Percentiles rank a stretch among this genome's conserved stretches.
These are phyloP conservation scores for Tetrahymena elliotti DNA, from an alignment of 73 alveolate species.

Conservation along the genomic window DNA sequence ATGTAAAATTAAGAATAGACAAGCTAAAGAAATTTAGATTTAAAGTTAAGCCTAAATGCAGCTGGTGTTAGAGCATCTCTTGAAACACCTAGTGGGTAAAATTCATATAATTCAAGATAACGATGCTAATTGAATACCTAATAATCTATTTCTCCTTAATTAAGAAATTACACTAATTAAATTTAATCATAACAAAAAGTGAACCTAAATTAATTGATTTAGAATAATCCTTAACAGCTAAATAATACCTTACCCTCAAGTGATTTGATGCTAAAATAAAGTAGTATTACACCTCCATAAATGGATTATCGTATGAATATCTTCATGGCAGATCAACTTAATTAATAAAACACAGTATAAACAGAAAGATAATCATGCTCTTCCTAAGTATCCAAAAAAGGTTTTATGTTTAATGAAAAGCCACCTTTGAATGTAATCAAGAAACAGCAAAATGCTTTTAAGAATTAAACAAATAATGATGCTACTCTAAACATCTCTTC, in stretches of 20 bases:
- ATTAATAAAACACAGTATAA: background rate
- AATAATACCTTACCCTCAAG: background rate
- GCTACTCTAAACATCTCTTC: background rate
- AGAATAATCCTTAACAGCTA: background rate
- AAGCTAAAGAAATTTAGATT: background rate
- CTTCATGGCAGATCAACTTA: background rate
- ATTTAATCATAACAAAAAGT: background rate
- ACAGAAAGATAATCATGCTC: background rate
- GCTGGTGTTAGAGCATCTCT: background rate
- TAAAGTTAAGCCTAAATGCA: background rate
- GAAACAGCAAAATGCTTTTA: background rate
- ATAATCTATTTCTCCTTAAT: background rate
- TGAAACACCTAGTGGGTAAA: background rate
- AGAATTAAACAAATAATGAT: background rate
- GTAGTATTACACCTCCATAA: background rate
- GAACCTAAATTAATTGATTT: background rate
- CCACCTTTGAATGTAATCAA: background rate
- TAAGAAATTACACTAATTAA: background rate
- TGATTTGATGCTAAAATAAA: background rate
- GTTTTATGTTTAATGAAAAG: background rate
- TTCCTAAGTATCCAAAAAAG: background rate
- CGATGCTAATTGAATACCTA: background rate
- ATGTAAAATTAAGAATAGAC: background rate
- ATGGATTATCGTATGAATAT: background rate
- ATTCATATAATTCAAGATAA: background rate